phyloP scores from a whole-genome alignment of 805 yeast genomes.

The Saturnispora zaruensis region DNA sequence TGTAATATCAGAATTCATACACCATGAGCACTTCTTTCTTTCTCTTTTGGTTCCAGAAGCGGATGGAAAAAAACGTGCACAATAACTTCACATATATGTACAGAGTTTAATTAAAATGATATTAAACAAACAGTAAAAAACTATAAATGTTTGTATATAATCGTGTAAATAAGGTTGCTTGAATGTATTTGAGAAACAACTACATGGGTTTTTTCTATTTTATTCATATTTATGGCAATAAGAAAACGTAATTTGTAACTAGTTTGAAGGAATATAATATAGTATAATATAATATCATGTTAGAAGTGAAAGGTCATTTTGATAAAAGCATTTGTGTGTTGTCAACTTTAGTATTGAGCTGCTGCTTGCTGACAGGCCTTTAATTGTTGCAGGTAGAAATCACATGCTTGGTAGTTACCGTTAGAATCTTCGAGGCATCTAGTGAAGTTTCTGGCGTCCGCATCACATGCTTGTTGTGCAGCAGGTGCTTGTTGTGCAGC shows the following conservation, averaged over 20 bases:
- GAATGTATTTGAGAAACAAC: neutral
- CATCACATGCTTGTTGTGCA: constrained; percentile 60
- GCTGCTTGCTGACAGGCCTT: constrained; percentile 97
- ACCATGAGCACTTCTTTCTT: neutral
- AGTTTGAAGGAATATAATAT: neutral
- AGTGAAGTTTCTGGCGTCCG: constrained; percentile 90
- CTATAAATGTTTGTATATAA: neutral
- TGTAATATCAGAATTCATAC: no score
- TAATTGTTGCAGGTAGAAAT: constrained; percentile 92
- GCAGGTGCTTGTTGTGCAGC: constrained; percentile 29
- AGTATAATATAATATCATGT: neutral
- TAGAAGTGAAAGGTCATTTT: no score
- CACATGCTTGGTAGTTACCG: constrained; percentile 97
- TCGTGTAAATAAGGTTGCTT: neutral
- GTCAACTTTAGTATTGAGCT: constrained; percentile 49
- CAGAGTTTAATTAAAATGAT: neutral
- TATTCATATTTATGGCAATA: neutral
- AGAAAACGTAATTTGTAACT: neutral
- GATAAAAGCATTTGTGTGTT: no score
- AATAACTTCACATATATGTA: neutral
- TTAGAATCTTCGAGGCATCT: constrained; percentile 88
- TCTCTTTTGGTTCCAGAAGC: neutral
- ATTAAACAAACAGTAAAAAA: neutral
- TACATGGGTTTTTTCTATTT: neutral
- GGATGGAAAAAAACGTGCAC: neutral